Conservation (phyloP, 768 basidiomycete species). For the Leucocoprinus leucothites region DNA sequence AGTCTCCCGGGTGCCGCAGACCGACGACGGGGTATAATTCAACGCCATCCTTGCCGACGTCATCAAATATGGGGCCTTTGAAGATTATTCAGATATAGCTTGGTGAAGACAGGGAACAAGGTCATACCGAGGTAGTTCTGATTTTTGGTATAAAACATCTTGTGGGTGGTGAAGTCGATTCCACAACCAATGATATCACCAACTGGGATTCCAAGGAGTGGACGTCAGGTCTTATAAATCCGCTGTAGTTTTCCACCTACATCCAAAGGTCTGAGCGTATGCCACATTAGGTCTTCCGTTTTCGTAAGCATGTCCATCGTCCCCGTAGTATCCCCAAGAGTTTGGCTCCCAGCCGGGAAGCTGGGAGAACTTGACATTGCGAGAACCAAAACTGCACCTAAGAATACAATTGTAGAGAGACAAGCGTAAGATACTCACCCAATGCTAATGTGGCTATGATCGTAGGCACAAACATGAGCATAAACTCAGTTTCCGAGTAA, state of each 20-base stretch:
- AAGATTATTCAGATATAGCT: conserved; percentile 10
- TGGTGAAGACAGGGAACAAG: neutral
- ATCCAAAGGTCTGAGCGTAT: conserved; percentile 80
- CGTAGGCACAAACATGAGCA: conserved; percentile 15
- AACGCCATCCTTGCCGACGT: conserved; percentile 60
- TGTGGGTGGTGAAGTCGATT: conserved; percentile 79
- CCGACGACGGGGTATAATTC: conserved; percentile 86
- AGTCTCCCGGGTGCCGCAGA: conserved; percentile 75
- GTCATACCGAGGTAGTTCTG: conserved; percentile 62
- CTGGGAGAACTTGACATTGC: conserved; percentile 62
- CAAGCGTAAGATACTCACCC: conserved; percentile 48
- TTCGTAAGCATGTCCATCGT: conserved; percentile 78
- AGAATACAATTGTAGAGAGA: conserved; percentile 8
- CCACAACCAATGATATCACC: conserved; percentile 92
- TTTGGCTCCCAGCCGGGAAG: conserved; percentile 84
- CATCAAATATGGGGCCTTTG: conserved; percentile 67
- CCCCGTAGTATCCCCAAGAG: conserved; percentile 94
- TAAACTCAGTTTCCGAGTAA: neutral
- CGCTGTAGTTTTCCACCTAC: conserved; percentile 39
- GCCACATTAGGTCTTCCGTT: conserved; percentile 66
- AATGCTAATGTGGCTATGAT: conserved; percentile 69
- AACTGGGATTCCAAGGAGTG: conserved; percentile 40
- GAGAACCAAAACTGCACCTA: conserved; percentile 57
- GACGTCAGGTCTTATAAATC: neutral
- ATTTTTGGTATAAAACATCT: conserved; percentile 90